Evolutionary conservation across 805 yeast species (phyloP).

Genomic region (Monosporozyma yasuniensis): DNA sequence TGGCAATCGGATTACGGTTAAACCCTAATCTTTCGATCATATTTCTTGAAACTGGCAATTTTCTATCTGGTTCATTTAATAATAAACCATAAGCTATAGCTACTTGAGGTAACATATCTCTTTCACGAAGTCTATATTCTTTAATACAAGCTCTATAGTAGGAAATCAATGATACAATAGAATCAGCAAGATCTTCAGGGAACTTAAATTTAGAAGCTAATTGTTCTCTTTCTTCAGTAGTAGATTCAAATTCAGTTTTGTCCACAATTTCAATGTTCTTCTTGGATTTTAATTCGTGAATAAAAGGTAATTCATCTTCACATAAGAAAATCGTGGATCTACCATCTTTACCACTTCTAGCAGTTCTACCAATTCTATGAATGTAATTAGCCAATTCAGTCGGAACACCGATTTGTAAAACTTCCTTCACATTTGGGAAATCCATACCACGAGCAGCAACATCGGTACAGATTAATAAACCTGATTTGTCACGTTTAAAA

Average conservation of each 20-base stretch:
- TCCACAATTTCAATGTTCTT: slow-evolving; percentile 49
- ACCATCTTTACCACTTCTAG: slow-evolving; percentile 81
- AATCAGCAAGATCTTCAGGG: slow-evolving; percentile 24
- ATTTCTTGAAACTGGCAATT: slow-evolving; percentile 15
- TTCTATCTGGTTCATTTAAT: slow-evolving; percentile 16
- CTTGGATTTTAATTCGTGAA: slow-evolving; percentile 37
- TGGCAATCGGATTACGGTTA: slow-evolving; percentile 13
- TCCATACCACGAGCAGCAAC: slow-evolving; percentile 97
- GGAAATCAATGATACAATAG: slow-evolving; percentile 31
- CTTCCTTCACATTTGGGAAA: slow-evolving; percentile 80
- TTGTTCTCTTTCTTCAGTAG: slow-evolving; percentile 27
- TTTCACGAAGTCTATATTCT: slow-evolving; percentile 27
- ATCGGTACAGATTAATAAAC: slow-evolving; percentile 74
- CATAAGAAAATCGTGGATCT: slow-evolving; percentile 54
- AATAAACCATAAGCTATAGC: slow-evolving; percentile 21
- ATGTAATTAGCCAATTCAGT: slow-evolving; percentile 68
- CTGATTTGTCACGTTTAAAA: slow-evolving; percentile 41
- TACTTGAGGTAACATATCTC: slow-evolving; percentile 14
- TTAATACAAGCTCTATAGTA: slow-evolving; percentile 29
- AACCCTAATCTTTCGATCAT: slow-evolving; percentile 18
- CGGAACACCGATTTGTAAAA: slow-evolving; percentile 75
- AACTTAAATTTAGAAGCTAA: slow-evolving; percentile 16
- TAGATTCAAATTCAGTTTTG: slow-evolving; percentile 32
- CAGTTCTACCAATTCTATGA: slow-evolving; percentile 94
- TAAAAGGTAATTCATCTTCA: slow-evolving; percentile 48